Conservation (phyloP, 441 rosid species). For the Adansonia rubrostipa region DNA sequence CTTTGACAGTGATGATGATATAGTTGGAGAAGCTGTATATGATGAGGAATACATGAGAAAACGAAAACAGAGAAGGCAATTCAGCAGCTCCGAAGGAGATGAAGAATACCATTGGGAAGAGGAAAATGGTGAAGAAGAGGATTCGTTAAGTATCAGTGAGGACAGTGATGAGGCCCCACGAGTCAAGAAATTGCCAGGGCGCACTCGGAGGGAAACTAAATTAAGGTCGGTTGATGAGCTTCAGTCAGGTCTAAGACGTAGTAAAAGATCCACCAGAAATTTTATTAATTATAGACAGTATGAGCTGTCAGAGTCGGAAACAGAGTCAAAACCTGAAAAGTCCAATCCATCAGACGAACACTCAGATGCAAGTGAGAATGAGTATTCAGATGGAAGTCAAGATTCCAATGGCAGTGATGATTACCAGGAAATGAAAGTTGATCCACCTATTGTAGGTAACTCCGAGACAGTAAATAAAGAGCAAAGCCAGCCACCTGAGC, state of each 20-base stretch:
- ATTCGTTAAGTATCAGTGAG: constrained; percentile 73
- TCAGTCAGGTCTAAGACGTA: constrained; percentile 91
- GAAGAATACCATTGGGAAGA: constrained; percentile 93
- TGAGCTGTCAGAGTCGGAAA: constrained; percentile 85
- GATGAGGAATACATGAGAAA: constrained; percentile 93
- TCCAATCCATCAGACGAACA: constrained; percentile 58
- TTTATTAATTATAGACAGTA: constrained; percentile 76
- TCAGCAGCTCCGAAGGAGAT: constrained; percentile 97
- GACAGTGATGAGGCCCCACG: constrained; percentile 78
- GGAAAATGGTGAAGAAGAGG: constrained; percentile 82
- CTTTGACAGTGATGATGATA: constrained; percentile 92
- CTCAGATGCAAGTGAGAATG: constrained; percentile 68
- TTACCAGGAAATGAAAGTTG: constrained; percentile 59
- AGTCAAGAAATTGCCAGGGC: constrained; percentile 68
- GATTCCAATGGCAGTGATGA: constrained; percentile 66
- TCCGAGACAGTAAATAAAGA: constrained; percentile 49
- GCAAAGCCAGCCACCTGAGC: constrained; percentile 51
- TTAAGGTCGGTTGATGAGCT: constrained; percentile 70
- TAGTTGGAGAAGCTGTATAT: constrained; percentile 95
- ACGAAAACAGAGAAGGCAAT: constrained; percentile 72
- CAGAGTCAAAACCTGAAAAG: constrained; percentile 65
- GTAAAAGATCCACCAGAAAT: constrained; percentile 85
- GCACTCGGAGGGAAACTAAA: constrained; percentile 77
- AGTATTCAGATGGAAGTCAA: constrained; percentile 69
- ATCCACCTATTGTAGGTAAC: constrained; percentile 51